Conservation (phyloP, 148 eudicot species). For the Rhododendron simsii region DNA sequence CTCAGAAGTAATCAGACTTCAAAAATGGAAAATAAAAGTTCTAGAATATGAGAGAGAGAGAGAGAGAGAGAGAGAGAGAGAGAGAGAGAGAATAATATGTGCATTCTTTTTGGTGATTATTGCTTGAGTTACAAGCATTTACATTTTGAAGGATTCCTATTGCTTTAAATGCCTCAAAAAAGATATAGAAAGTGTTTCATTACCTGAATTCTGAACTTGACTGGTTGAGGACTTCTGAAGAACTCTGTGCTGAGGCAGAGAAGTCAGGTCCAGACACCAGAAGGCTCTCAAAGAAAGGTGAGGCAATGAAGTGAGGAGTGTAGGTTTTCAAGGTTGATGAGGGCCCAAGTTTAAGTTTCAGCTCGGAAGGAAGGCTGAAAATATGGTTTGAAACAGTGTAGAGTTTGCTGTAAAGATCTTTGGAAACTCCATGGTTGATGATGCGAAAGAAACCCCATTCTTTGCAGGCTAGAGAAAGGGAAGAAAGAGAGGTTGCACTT, state of each 20-base stretch:
- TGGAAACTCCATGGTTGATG: slow-evolving; percentile 57
- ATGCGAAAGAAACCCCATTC: slow-evolving; percentile 80
- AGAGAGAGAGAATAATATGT: not conserved
- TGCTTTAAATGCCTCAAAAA: not conserved
- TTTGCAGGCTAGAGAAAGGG: slow-evolving; percentile 54
- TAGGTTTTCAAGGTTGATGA: slow-evolving; percentile 47
- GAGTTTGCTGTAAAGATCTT: slow-evolving; percentile 39
- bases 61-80: not conserved
- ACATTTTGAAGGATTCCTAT: not conserved
- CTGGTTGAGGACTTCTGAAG: slow-evolving; percentile 33
- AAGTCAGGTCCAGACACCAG: slow-evolving; percentile 63
- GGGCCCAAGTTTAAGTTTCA: slow-evolving; percentile 64
- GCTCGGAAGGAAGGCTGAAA: slow-evolving; percentile 44
- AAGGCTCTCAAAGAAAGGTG: slow-evolving; percentile 72
- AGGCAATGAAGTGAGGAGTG: slow-evolving; percentile 79
- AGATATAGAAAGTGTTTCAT: not conserved
- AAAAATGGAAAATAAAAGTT: not conserved
- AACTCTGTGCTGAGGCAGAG: slow-evolving; percentile 60
- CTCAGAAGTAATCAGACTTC: not conserved
- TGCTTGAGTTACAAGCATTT: not conserved
- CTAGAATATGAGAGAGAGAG: not conserved
- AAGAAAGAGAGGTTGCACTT: slow-evolving; percentile 41
- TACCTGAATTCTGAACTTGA: slow-evolving; percentile 59
- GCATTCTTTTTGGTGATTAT: not conserved
- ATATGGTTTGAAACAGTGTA: slow-evolving; percentile 38